These are phyloP conservation scores for Byssochlamys sp. DNA, from an alignment of 2,329 filamentous ascomycete species.

Conservation along the genomic window DNA sequence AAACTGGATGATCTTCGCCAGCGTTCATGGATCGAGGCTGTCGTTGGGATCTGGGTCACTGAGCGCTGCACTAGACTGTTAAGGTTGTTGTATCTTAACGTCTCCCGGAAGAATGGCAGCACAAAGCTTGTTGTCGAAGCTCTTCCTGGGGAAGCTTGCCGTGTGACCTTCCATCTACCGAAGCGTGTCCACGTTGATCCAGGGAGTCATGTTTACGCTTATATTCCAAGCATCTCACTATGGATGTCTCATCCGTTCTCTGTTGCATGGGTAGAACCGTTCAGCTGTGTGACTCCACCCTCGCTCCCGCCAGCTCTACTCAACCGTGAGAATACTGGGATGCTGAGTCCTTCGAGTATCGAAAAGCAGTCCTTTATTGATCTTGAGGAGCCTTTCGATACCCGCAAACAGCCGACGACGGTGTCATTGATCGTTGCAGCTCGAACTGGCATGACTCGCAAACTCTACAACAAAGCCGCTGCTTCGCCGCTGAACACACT, in stretches of 20 bases:
- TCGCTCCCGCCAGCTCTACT: constrained; percentile 13
- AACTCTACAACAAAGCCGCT: constrained; percentile 49
- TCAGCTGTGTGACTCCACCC: constrained; percentile 14
- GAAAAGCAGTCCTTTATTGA: constrained; percentile 23
- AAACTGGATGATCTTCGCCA: constrained; percentile 33
- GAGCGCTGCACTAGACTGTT: constrained; percentile 39
- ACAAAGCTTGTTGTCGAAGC: constrained; percentile 50
- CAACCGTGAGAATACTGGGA: constrained; percentile 7
- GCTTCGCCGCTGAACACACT: constrained; percentile 42
- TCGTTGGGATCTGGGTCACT: constrained; percentile 30
- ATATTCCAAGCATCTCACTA: constrained; percentile 42
- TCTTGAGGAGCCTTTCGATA: constrained; percentile 12
- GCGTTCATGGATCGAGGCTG: constrained; percentile 27
- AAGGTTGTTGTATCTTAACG: constrained; percentile 46
- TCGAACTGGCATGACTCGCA: constrained; percentile 54
- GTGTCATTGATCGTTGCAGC: constrained; percentile 52
- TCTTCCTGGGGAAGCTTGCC: constrained; percentile 50
- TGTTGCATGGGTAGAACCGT: constrained; percentile 37
- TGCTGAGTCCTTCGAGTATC: constrained; percentile 16
- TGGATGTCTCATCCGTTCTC: constrained; percentile 44
- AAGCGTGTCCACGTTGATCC: constrained; percentile 45
- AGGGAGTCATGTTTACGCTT: constrained; percentile 53
- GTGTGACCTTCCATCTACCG: constrained; percentile 51
- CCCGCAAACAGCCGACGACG: constrained; percentile 20
- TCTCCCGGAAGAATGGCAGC: constrained; percentile 38